Evolutionary conservation across 495 filamentous ascomycete genomes (phyloP), one percentile per base, ranked within the genome.

Genomic region (Penicillium arizonense): DNA sequence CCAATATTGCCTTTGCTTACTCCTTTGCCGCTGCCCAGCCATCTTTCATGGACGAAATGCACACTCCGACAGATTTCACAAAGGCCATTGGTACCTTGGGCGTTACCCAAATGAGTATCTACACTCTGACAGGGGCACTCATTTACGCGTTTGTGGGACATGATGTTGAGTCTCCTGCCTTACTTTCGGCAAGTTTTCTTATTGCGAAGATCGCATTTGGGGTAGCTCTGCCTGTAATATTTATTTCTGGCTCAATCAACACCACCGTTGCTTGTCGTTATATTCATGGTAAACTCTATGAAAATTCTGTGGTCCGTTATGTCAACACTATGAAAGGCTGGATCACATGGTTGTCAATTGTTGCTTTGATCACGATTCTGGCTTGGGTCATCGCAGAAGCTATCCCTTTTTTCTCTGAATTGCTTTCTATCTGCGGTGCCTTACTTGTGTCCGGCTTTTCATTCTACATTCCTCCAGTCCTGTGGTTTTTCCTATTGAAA

Each of bases 1-100:
- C 81, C 35, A 88, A 90, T 74, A 88, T 89, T 41, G 75, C 86
- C 49, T 87, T 90, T 58, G 86, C 87, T 34, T 74, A 72, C 74
- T 69, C 69, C 47, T 87, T 82, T 62, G 86, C 71, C 64, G 86
- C 79, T 65, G 86, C 71, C 75, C 85, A 75, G 77, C 87, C 89
- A 68, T 79, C 74, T 37, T 87, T 90, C 65, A 87, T 87, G 74
- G 79, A 83, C 48, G 87, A 90, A 68, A 87, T 90, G 81, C 83
- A 86, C 63, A 83, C 82, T 1, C 86, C 86, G 0, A 55, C 59
- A 24, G 82, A 88, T 58, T 87, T 77, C 53, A 62, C 71, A 48
- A 87, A 87, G 69, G 79, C 86, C 1, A 79, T 89, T 52, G 75
- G 75, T 56, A 54, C 77, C 21, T 78, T 87, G 1, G 83, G 85